Evolutionary conservation across 345 rosid species (phyloP).

Genomic region (Abelmoschus esculentus): DNA sequence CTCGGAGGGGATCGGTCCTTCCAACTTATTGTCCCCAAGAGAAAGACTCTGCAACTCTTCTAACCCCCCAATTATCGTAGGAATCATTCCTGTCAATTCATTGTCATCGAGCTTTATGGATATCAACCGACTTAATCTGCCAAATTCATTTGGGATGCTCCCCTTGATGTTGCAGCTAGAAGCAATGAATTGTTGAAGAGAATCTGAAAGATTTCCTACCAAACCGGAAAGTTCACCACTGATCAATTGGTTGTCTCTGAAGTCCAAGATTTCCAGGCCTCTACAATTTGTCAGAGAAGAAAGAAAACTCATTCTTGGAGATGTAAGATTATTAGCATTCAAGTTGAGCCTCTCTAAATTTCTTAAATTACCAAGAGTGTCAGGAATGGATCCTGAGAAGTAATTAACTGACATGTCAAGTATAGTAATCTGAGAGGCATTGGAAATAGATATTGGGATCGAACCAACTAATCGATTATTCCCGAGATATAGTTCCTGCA

Average conservation of each 20-base stretch:
- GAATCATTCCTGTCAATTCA: not conserved
- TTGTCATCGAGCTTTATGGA: not conserved
- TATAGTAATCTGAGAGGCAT: no score
- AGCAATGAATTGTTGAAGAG: not conserved
- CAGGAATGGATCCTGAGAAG: not conserved
- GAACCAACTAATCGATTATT: no score
- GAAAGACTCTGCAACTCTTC: not conserved
- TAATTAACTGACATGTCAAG: not conserved
- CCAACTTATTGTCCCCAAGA: not conserved
- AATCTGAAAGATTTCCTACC: not conserved
- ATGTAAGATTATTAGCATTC: not conserved
- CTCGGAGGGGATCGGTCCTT: not conserved
- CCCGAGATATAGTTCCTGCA: no score
- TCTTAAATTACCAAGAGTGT: not conserved
- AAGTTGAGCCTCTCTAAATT: not conserved
- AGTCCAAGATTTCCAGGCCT: not conserved
- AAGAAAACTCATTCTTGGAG: not conserved
- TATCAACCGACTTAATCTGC: not conserved
- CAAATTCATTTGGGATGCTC: not conserved
- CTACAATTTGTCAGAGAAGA: not conserved
- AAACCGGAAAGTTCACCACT: not conserved
- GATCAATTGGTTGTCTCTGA: not conserved
- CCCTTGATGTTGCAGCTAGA: not conserved
- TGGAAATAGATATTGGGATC: no score
- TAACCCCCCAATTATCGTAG: not conserved